Percentiles rank a stretch among this genome's conserved stretches.
Evolutionary conservation across 495 filamentous ascomycete genomes (phyloP).

Genomic region (Aspergillus egyptiacus): DNA sequence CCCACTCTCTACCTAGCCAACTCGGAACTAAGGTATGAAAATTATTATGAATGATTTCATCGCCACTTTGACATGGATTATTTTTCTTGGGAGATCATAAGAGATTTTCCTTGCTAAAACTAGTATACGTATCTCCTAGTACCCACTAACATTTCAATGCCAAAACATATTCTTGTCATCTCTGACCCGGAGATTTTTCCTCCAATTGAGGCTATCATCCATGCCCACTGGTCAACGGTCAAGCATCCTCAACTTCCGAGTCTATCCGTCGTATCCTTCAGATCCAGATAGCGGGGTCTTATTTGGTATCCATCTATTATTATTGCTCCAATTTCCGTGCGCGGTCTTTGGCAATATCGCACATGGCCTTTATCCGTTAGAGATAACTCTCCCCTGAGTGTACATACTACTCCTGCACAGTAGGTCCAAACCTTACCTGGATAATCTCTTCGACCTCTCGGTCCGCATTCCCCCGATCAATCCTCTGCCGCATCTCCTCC

Average conservation of each 20-base stretch:
- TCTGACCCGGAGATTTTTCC: background rate
- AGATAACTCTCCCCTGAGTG: no score
- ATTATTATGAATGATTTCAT: constrained; percentile 14
- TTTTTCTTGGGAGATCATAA: no score
- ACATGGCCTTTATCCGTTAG: constrained; percentile 67
- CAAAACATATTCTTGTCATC: no score
- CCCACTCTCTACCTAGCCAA: no score
- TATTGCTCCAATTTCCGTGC: constrained; percentile 44
- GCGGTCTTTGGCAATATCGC: constrained; percentile 62
- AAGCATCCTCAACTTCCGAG: no score
- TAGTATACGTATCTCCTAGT: no score
- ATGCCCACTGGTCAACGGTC: no score
- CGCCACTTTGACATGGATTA: background rate
- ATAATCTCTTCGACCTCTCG: constrained; percentile 70
- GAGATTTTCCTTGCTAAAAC: no score
- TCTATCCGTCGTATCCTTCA: background rate
- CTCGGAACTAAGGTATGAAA: no score
- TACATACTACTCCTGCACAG: background rate
- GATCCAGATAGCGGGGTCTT: background rate
- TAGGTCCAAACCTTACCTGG: constrained; percentile 44
- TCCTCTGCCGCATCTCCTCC: constrained; percentile 76
- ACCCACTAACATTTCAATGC: no score
- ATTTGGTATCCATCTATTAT: background rate
- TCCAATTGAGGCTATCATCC: background rate
- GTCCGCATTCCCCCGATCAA: constrained; percentile 59